Base-by-base conservation (phyloP, 164 flowering plant genomes). In the Chimonanthus praecox region DNA sequence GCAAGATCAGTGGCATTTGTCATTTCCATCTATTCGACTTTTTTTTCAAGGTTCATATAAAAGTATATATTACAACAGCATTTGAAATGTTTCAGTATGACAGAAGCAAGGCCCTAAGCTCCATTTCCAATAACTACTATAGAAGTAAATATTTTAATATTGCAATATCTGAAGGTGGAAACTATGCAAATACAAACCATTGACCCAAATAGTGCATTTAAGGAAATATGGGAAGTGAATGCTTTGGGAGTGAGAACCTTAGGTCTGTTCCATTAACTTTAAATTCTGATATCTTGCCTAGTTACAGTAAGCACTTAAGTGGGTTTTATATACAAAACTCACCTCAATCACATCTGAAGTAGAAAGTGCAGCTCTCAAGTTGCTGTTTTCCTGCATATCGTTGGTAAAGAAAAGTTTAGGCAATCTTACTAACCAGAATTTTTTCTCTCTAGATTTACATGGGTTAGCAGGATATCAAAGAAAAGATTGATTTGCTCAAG, bases 281-380 rank as follows among this genome's bases (percentile, higher is more conserved):
- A 33, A 33, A 33, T 33, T 33, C 33, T 33, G 33, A 33, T 33
- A 33, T 33, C 1, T 33, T 33, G 33, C 33, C 33, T 0, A 33
- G 33, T 33, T 33, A 33, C 33, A 33, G 33, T 33, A 33, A 33
- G 33, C 33, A 33, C 33, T 33, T 33, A 33, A 0, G 1, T 33
- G 33, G 33, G 33, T 33, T 33, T 33, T 33, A 33, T 33, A 33
- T 33, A 33, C 33, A 33, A 63, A 66, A 10, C 79, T 78, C 73
- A 95, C 98, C 92, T 92, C 98, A 77, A 95, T 85, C 43, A 95
- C 98, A 85, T 92, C 89, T 66, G 83, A 73, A 5, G 89, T 83
- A 58, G 91, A 69, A 64, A 93, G 85, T 62, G 97, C 99, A 76
- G 93, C 79, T 83, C 89, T 87, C 81, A 91, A 10, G 81, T 95